These are phyloP conservation scores for Pichia sp. DNA, from an alignment of 1,139 yeast species.

Conservation along the genomic window DNA sequence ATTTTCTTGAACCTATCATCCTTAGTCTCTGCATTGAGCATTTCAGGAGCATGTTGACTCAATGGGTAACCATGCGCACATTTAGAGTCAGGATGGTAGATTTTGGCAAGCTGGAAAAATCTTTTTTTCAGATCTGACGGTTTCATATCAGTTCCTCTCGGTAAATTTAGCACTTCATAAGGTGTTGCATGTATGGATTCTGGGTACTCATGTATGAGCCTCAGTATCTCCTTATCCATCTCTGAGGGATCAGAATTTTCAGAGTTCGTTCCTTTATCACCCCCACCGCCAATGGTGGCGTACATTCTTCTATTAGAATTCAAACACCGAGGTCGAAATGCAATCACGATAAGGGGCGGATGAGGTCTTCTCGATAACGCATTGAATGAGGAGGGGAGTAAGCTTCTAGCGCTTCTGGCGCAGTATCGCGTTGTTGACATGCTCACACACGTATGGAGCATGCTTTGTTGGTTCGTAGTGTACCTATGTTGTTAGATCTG, in stretches of 20 bases:
- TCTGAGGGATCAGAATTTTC: too few species aligned
- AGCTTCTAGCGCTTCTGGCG: too few species aligned
- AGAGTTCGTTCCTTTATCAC: not conserved
- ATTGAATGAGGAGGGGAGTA: too few species aligned
- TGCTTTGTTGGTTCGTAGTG: too few species aligned
- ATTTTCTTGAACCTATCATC: conserved; percentile 60
- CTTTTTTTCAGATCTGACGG: conserved; percentile 37
- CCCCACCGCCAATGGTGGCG: too few species aligned
- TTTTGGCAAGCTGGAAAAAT: conserved; percentile 62
- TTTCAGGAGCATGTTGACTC: conserved; percentile 15
- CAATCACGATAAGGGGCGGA: too few species aligned
- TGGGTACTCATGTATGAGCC: conserved; percentile 43
- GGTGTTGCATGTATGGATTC: conserved; percentile 50
- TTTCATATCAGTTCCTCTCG: conserved; percentile 25
- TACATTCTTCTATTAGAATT: too few species aligned
- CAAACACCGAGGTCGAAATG: too few species aligned
- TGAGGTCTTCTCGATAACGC: too few species aligned
- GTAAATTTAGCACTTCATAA: conserved; percentile 60
- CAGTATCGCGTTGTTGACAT: too few species aligned
- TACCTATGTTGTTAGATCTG: too few species aligned
- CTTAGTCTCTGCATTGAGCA: conserved; percentile 36
- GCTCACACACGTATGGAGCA: too few species aligned
- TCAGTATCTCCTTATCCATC: conserved; percentile 20
- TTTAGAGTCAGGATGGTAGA: conserved; percentile 79
- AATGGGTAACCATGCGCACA: conserved; percentile 16